Conservation (phyloP, 139 green algal genomes). For the Microglena sp. region DNA sequence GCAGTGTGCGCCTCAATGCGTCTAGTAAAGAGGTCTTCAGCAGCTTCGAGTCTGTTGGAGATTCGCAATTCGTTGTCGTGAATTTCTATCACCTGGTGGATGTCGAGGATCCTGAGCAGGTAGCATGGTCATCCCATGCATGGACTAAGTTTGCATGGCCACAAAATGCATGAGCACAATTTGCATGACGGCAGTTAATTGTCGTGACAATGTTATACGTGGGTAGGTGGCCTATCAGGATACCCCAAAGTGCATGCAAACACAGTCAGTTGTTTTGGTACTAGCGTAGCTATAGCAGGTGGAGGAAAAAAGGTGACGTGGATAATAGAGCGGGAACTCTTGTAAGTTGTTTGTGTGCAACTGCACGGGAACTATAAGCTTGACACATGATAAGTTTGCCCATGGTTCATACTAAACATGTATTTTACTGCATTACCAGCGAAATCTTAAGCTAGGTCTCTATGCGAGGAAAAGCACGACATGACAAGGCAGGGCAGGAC, state of each 20-base stretch:
- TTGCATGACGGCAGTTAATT: neutral
- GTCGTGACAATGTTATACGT: neutral
- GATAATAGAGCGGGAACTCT: too few species aligned
- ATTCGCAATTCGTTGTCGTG: conserved; percentile 36
- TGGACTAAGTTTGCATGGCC: neutral
- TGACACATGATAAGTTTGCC: too few species aligned
- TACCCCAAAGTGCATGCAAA: neutral
- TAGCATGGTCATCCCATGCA: conserved; percentile 13
- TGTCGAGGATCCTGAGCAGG: conserved; percentile 52
- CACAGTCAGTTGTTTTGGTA: neutral
- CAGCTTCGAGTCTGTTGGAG: neutral
- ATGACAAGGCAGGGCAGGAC: too few species aligned
- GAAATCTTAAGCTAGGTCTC: too few species aligned
- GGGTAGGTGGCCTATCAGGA: neutral
- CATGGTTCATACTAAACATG: too few species aligned
- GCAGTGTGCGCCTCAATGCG: neutral
- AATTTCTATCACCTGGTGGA: conserved; percentile 94
- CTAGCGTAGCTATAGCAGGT: neutral
- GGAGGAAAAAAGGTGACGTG: too few species aligned
- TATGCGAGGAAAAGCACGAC: too few species aligned
- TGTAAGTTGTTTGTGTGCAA: too few species aligned
- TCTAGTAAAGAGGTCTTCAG: neutral
- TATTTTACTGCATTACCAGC: too few species aligned
- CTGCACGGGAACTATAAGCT: too few species aligned
- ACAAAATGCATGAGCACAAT: too few species aligned